These are phyloP conservation scores for Gloeostereum incarnatum DNA, from an alignment of 768 basidiomycete species.

Conservation along the genomic window DNA sequence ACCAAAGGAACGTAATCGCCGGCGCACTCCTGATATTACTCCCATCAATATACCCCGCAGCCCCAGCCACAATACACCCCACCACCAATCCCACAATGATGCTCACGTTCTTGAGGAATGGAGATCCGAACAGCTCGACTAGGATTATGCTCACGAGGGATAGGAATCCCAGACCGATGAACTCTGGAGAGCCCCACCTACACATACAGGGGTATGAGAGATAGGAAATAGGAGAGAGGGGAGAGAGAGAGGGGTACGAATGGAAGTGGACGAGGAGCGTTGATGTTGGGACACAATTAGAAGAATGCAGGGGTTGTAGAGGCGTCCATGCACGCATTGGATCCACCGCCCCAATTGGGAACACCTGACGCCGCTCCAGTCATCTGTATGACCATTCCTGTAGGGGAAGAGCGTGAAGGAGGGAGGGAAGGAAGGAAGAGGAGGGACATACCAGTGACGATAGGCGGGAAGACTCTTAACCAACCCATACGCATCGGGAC, in stretches of 20 bases:
- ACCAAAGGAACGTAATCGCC: conserved; percentile 77
- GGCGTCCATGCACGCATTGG: conserved; percentile 55
- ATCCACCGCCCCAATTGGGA: conserved; percentile 79
- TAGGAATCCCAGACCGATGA: conserved; percentile 82
- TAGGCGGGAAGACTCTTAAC: conserved; percentile 67
- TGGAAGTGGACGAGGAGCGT: conserved; percentile 60
- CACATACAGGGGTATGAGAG: not conserved
- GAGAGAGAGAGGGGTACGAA: conserved; percentile 22
- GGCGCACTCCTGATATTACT: conserved; percentile 59
- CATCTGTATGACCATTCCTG: conserved; percentile 71
- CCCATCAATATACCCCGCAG: conserved; percentile 67
- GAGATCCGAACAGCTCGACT: conserved; percentile 76
- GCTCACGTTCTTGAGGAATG: conserved; percentile 75
- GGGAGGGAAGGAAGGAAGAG: not conserved
- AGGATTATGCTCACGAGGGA: conserved; percentile 70
- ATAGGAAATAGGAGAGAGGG: not conserved
- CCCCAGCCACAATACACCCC: conserved; percentile 76
- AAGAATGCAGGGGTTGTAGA: conserved; percentile 63
- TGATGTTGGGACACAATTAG: conserved; percentile 60
- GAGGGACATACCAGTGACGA: conserved; percentile 51
- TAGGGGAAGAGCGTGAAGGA: not conserved
- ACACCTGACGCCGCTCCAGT: conserved; percentile 76
- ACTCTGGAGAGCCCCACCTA: conserved; percentile 76
- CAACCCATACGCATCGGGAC: conserved; percentile 77
- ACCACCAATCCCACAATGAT: conserved; percentile 69